A percentile compares a stretch with the other conserved stretches of the same genome.
Conservation (phyloP, 1,139 yeast genomes). For the Candida dubliniensis region DNA sequence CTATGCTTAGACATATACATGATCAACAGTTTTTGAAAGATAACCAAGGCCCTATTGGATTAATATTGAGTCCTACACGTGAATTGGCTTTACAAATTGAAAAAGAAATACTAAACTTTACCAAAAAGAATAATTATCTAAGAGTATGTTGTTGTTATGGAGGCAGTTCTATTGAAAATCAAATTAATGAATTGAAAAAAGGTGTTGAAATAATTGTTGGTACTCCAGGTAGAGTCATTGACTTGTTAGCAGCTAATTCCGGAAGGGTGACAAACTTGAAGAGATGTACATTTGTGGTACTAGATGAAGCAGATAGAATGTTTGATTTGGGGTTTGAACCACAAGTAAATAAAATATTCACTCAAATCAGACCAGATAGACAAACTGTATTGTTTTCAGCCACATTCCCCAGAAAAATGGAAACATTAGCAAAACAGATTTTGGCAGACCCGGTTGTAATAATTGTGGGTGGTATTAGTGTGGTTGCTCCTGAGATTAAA, state of each 20-base stretch:
- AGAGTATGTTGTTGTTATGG: conserved; percentile 84
- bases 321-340: conserved; percentile 98
- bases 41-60: conserved; percentile 73
- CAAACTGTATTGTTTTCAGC: conserved; percentile 96
- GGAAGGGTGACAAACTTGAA: conserved; percentile 74
- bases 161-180: conserved; percentile 83
- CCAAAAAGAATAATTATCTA: conserved; percentile 43
- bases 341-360: conserved; percentile 80
- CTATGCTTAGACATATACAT: conserved; percentile 77
- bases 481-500: conserved; percentile 77
- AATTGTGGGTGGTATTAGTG: conserved; percentile 77
- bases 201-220: conserved; percentile 86
- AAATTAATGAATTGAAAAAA: conserved; percentile 75
- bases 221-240: conserved; percentile 95
- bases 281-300: conserved; percentile 74
- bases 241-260: conserved; percentile 77
- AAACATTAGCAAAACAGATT: conserved; percentile 65
- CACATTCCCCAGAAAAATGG: conserved; percentile 85
- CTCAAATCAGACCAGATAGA: conserved; percentile 78
- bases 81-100: conserved; percentile 86
- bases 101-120: conserved; percentile 64
- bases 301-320: conserved; percentile 97
- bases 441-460: conserved; percentile 70
- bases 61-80: conserved; percentile 88
- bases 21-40: conserved; percentile 60